Base-by-base conservation (phyloP, 306 rosid species). In the Quercus robur region DNA sequence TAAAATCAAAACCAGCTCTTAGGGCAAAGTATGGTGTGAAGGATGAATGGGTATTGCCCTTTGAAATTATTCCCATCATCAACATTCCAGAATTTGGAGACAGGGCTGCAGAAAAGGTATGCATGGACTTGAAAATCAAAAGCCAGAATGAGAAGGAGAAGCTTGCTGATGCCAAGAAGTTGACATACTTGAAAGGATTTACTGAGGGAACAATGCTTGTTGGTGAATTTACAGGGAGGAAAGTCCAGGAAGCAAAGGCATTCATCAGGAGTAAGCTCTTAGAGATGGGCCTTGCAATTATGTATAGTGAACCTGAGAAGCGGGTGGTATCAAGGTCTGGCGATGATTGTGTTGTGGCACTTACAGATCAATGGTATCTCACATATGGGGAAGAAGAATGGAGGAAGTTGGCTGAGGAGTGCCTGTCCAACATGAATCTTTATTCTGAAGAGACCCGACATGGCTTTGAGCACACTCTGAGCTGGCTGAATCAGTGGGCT, bases 401-500 rank as follows among this genome's bases (percentile, higher is more conserved):
- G 98, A 83, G 72, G 88, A 88, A 88, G 73, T 74, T 89, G 78
- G 88, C 97, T 3, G 97, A 94, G 80, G 96, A 92, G 77, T 94
- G 97, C 83, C 80, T 92, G 74, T 78, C 93, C 49, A 71, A 26
- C 79, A 94, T 94, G 97, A 85, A 81, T 79, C 54, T 89, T 57
- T 90, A 81, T 80, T 88, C 88, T n/a, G 97, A 94, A 14, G 97
- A 92, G 88, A 88, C 98, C 19, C 80, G 85, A 1, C 97, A 92
- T 88, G 98, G 97, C 15, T 90, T 94, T 87, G 97, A 92, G 90
- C 97, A 94, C 84, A 94, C 98, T 64, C 82, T 94, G 80, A 52
- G 86, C 77, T 94, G 97, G 97, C 86, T 94, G 78, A 94, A 92
- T 78, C 98, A 94, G 85, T 92, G 98, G 98, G 98, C 98, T 56